These are phyloP conservation scores for Boechera retrofracta DNA, from an alignment of 345 rosid genomes.

Conservation along the genomic window DNA sequence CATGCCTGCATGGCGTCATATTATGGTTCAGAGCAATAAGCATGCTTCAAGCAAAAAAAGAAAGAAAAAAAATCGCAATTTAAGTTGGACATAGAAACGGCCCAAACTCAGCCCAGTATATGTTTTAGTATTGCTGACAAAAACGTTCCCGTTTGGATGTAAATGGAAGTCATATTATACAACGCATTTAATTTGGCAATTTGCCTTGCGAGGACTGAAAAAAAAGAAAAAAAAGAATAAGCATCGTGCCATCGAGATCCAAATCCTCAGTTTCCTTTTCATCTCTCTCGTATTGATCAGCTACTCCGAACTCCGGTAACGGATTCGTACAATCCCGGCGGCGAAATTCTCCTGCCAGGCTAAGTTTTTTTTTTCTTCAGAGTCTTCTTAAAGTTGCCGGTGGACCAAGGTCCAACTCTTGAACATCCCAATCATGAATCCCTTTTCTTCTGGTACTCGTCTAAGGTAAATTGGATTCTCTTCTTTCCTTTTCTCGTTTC, in stretches of 20 bases:
- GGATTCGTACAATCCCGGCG: slow-evolving; percentile 36
- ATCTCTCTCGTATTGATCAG: slow-evolving; percentile 33
- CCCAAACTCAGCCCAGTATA: slow-evolving; percentile 28
- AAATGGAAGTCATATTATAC: slow-evolving; percentile 15
- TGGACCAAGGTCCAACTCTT: slow-evolving; percentile 33
- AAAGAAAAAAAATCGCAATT: not conserved
- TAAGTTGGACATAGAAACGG: not conserved
- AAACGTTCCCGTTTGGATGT: slow-evolving; percentile 1
- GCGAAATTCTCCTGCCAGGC: slow-evolving; percentile 11
- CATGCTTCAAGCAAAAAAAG: too few species aligned
- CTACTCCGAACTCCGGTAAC: slow-evolving; percentile 48
- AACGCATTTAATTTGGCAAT: slow-evolving; percentile 36
- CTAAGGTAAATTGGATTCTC: slow-evolving; percentile 61
- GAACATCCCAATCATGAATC: slow-evolving; percentile 82
- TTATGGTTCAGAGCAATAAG: too few species aligned
- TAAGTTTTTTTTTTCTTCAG: not conserved
- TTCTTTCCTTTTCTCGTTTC: not conserved
- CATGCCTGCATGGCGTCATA: too few species aligned
- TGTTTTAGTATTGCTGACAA: not conserved
- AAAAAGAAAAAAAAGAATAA: slow-evolving; percentile 26
- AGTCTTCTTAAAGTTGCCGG: slow-evolving; percentile 35
- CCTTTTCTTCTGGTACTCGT: slow-evolving; percentile 98
- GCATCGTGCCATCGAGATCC: slow-evolving; percentile 60
- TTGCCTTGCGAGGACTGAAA: slow-evolving; percentile 31
- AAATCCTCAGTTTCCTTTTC: slow-evolving; percentile 49